A percentile compares a stretch with the other conserved stretches of the same genome.
phyloP scores from a whole-genome alignment of 164 flowering plant genomes.

The Aristolochia contorta region DNA sequence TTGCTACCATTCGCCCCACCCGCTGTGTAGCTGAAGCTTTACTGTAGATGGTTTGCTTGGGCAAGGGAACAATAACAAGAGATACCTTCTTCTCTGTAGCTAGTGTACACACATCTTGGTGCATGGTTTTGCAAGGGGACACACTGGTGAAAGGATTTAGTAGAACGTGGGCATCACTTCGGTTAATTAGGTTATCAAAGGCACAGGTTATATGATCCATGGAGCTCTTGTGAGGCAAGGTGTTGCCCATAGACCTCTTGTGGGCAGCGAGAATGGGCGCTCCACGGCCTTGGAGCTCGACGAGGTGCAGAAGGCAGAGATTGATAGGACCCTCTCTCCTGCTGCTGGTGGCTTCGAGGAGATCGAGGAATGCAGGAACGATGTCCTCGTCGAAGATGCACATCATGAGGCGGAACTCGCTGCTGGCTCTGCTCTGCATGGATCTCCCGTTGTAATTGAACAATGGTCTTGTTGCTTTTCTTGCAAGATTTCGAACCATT shows the following conservation, averaged over 20 bases:
- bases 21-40: conserved; percentile 8
- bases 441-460: no score
- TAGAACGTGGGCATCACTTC: conserved; percentile 12
- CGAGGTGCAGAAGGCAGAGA: conserved; percentile 7
- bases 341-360: conserved; percentile 7
- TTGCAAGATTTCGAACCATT: no score
- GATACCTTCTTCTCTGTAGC: conserved; percentile 25
- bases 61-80: conserved; percentile 48
- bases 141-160: conserved; percentile 30
- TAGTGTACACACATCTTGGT: conserved; percentile 35
- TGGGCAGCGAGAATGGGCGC: conserved; percentile 6
- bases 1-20: neutral
- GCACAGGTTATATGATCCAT: conserved; percentile 25
- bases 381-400: conserved; percentile 11
- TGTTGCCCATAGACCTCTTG: conserved; percentile 1
- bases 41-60: conserved; percentile 30
- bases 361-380: conserved; percentile 3
- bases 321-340: conserved; percentile 4
- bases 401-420: conserved; percentile 7
- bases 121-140: conserved; percentile 28
- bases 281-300: conserved; percentile 12
- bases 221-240: no score
- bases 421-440: no score
- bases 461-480: no score
- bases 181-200: conserved; percentile 20